A percentile compares a stretch with the other conserved stretches of the same genome.
These are phyloP conservation scores for Wickerhamomyces canadensis DNA, from an alignment of 805 yeast genomes.

Conservation along the genomic window DNA sequence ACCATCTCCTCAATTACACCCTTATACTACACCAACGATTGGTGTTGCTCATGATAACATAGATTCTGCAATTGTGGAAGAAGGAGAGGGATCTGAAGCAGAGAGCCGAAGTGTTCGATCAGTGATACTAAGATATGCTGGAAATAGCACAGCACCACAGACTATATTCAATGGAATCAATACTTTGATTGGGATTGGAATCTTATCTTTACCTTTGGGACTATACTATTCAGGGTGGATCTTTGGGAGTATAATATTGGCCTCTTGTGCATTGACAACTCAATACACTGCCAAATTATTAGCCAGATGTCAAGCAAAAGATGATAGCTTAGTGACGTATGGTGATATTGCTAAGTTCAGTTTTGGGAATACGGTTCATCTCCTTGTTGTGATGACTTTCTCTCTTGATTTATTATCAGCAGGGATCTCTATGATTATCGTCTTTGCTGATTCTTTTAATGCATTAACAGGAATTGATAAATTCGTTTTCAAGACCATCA, in stretches of 20 bases:
- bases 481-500: conserved; percentile 35
- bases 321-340: conserved; percentile 42
- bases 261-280: conserved; percentile 43
- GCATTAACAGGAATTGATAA: conserved; percentile 39
- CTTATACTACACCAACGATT: background rate
- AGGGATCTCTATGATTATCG: conserved; percentile 47
- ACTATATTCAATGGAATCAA: conserved; percentile 75
- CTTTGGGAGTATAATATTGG: conserved; percentile 38
- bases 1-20: background rate
- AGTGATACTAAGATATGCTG: conserved; percentile 16
- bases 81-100: conserved; percentile 1
- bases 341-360: conserved; percentile 51
- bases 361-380: conserved; percentile 41
- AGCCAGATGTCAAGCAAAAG: conserved; percentile 39
- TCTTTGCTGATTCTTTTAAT: conserved; percentile 56
- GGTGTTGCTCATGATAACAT: too few species aligned
- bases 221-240: conserved; percentile 65
- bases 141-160: conserved; percentile 61
- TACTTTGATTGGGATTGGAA: conserved; percentile 70
- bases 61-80: background rate
- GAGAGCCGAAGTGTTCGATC: conserved; percentile 15
- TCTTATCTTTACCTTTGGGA: conserved; percentile 69
- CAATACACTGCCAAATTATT: conserved; percentile 48
- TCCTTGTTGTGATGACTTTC: conserved; percentile 43
- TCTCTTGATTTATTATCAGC: conserved; percentile 58